Conservation (phyloP, 1,284 basidiomycete genomes). For the Boletus sp. region DNA sequence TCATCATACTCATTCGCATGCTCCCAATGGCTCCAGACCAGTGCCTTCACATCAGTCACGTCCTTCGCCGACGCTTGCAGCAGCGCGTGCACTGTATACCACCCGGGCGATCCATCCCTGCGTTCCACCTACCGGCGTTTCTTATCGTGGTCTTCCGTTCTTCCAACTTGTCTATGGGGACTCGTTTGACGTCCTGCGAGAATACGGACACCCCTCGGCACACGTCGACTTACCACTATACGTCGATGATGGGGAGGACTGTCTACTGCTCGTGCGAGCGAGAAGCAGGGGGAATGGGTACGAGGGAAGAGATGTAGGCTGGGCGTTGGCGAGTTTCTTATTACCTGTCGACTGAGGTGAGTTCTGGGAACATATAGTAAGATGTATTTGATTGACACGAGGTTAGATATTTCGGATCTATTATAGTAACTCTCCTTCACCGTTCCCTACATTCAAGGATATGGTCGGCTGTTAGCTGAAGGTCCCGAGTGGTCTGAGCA, state of each 20-base stretch:
- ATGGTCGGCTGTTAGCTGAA: too few relatives aligned
- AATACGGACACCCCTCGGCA: conserved; percentile 74
- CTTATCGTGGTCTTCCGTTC: conserved; percentile 76
- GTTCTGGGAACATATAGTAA: neutral
- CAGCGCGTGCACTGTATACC: conserved; percentile 57
- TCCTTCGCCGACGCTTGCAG: conserved; percentile 44
- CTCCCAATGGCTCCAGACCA: conserved; percentile 20
- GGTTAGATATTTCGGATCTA: conserved; percentile 8
- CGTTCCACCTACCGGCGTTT: conserved; percentile 59
- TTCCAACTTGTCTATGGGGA: conserved; percentile 64
- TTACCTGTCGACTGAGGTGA: conserved; percentile 52
- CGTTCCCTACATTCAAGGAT: too few relatives aligned
- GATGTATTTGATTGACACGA: neutral
- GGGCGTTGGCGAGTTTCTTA: conserved; percentile 80
- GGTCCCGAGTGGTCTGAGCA: too few relatives aligned
- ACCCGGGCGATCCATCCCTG: conserved; percentile 71
- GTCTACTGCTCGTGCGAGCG: conserved; percentile 65
- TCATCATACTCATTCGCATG: conserved; percentile 17
- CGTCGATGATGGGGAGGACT: conserved; percentile 81
- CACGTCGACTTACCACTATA: conserved; percentile 72
- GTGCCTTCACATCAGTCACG: conserved; percentile 29
- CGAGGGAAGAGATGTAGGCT: conserved; percentile 59
- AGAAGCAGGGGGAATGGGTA: conserved; percentile 31
- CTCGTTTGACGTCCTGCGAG: conserved; percentile 66
- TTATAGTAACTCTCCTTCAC: neutral